A percentile compares a stretch with the other conserved stretches of the same genome.
These are phyloP conservation scores for Fraxinus ornus DNA, from an alignment of 305 asterid genomes.

Conservation along the genomic window DNA sequence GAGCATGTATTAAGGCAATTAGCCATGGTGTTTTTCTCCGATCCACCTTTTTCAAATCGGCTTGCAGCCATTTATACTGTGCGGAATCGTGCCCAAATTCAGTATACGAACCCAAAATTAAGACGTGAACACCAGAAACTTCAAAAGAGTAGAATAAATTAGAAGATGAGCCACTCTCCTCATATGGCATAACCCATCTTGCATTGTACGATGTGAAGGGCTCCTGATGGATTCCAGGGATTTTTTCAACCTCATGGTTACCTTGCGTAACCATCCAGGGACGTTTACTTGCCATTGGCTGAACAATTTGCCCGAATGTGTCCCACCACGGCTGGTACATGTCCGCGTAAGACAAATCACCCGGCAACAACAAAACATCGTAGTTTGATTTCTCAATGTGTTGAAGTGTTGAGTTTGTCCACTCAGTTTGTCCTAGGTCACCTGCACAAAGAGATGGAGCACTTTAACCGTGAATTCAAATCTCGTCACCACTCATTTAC, in stretches of 20 bases:
- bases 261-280: constrained; percentile 96
- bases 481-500: background rate
- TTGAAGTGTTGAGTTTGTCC: constrained; percentile 59
- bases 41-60: constrained; percentile 46
- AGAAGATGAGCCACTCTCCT: constrained; percentile 62
- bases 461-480: background rate
- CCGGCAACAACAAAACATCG: constrained; percentile 64
- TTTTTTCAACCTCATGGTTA: constrained; percentile 67
- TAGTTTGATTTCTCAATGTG: constrained; percentile 46
- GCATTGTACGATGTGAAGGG: constrained; percentile 61
- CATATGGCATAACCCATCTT: constrained; percentile 74
- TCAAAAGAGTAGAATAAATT: constrained; percentile 73
- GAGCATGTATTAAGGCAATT: constrained; percentile 58
- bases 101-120: constrained; percentile 74
- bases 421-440: constrained; percentile 71
- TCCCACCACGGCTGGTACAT: constrained; percentile 57
- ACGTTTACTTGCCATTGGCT: constrained; percentile 55
- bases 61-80: constrained; percentile 59
- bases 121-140: constrained; percentile 54
- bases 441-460: constrained; percentile 31
- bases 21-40: constrained; percentile 72
- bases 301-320: constrained; percentile 61
- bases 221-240: constrained; percentile 32
- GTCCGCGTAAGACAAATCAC: constrained; percentile 77
- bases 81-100: constrained; percentile 51